These are phyloP conservation scores for Solanum habrochaites DNA, from an alignment of 257 asterid genomes.

Conservation along the genomic window DNA sequence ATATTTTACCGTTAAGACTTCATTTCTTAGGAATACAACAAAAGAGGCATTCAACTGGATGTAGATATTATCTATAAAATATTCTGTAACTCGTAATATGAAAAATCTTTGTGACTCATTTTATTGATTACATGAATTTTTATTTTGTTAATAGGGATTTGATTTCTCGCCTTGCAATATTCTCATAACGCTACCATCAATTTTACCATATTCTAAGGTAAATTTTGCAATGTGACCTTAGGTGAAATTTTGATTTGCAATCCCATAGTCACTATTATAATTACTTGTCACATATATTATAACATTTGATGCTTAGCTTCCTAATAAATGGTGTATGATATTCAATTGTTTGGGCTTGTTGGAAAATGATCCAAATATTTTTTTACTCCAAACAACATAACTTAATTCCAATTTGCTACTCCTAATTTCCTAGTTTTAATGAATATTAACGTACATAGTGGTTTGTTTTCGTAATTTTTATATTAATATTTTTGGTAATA, in stretches of 20 bases:
- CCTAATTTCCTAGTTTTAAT: background rate
- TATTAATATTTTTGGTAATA: background rate
- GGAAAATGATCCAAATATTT: background rate
- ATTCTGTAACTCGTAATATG: too few species aligned
- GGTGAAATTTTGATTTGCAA: too few species aligned
- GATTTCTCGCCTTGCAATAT: too few species aligned
- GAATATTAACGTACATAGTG: background rate
- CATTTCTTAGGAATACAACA: background rate
- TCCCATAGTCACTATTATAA: too few species aligned
- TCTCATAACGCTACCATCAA: background rate
- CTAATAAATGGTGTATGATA: background rate
- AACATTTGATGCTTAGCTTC: background rate
- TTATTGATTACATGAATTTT: too few species aligned
- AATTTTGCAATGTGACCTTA: too few species aligned
- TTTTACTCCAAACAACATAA: background rate
- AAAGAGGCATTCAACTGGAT: background rate
- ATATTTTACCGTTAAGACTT: background rate
- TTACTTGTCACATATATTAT: background rate
- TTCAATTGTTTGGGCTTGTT: background rate
- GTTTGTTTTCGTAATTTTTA: background rate
- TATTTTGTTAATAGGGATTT: too few species aligned
- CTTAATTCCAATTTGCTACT: background rate
- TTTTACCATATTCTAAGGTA: background rate
- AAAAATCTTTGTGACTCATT: too few species aligned
- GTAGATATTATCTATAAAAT: background rate